Evolutionary conservation across 208 protist genomes (phyloP).

Genomic region (Leishmania tropica): DNA sequence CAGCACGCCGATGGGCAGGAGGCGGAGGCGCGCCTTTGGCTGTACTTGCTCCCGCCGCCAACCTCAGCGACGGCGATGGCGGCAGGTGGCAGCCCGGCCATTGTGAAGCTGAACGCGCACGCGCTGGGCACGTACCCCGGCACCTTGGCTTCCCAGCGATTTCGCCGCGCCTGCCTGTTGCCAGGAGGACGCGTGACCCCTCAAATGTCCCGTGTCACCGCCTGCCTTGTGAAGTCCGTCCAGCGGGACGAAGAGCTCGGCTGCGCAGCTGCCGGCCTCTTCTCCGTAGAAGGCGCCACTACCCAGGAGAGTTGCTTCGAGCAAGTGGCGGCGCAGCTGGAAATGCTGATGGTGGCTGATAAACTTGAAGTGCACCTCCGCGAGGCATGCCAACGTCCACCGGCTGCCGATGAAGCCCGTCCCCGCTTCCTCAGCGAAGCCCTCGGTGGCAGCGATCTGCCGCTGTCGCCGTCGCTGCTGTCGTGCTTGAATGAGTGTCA

Average conservation of each 20-base stretch:
- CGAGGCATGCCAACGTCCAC: not conserved
- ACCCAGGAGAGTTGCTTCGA: conserved; percentile 33
- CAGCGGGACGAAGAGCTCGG: conserved; percentile 8
- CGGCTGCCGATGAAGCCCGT: not conserved
- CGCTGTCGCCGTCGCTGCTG: not conserved
- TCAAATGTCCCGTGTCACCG: not conserved
- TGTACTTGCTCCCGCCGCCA: conserved; percentile 16
- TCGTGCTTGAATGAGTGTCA: conserved; percentile 10
- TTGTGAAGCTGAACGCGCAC: conserved; percentile 18
- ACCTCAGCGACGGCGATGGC: not conserved
- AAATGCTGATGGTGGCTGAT: conserved; percentile 8
- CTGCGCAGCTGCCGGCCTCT: conserved; percentile 16
- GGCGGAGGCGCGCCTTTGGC: conserved; percentile 22
- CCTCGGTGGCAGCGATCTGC: not conserved
- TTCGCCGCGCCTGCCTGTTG: conserved; percentile 22
- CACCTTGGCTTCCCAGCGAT: conserved; percentile 24
- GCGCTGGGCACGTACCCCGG: conserved; percentile 13
- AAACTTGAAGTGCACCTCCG: conserved; percentile 4
- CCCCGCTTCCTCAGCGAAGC: not conserved
- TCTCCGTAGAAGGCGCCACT: conserved; percentile 27
- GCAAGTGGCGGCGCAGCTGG: conserved; percentile 9
- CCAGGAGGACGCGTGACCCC: conserved; percentile 7
- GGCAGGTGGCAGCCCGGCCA: not conserved
- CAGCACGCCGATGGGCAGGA: conserved; percentile 22
- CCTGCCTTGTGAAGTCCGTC: conserved; percentile 21